A percentile compares a stretch with the other conserved stretches of the same genome.
These are phyloP conservation scores for Antitrichia curtipendula DNA, from an alignment of 225 moss, liverwort and hornwort species.

Conservation along the genomic window DNA sequence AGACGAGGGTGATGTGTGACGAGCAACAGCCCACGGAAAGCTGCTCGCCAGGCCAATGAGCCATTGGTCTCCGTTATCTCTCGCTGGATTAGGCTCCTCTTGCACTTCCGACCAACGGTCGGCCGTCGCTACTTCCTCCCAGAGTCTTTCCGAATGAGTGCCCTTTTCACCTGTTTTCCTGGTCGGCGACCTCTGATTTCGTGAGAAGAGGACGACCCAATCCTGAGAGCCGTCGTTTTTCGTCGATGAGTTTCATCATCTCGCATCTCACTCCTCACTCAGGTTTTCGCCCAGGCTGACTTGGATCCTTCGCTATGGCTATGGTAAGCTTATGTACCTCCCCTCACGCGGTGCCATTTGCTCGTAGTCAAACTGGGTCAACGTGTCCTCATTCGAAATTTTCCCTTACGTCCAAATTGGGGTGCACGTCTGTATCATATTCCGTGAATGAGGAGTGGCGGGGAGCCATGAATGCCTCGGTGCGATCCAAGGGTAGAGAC, in stretches of 20 bases:
- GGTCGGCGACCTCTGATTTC: background rate
- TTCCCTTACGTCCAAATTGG: background rate
- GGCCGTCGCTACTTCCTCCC: background rate
- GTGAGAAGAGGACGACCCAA: background rate
- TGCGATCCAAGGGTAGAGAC: background rate
- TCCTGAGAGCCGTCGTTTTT: background rate
- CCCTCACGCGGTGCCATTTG: background rate
- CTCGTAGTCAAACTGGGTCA: background rate
- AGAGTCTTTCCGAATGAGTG: background rate
- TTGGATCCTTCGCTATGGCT: background rate
- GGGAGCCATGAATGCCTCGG: background rate
- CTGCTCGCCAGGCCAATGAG: background rate
- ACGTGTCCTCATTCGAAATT: background rate
- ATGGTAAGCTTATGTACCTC: background rate
- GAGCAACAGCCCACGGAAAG: background rate
- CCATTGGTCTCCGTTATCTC: conserved; percentile 22
- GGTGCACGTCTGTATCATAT: background rate
- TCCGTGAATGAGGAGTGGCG: background rate
- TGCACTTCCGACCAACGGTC: background rate
- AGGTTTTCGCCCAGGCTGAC: background rate
- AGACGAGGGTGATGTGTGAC: background rate
- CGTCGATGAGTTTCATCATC: conserved; percentile 11
- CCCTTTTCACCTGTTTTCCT: background rate
- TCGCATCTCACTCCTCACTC: background rate
- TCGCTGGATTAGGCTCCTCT: conserved; percentile 19